These are phyloP conservation scores for Rhynchosporium agropyri DNA, from an alignment of 2,329 filamentous ascomycete genomes.

Conservation along the genomic window DNA sequence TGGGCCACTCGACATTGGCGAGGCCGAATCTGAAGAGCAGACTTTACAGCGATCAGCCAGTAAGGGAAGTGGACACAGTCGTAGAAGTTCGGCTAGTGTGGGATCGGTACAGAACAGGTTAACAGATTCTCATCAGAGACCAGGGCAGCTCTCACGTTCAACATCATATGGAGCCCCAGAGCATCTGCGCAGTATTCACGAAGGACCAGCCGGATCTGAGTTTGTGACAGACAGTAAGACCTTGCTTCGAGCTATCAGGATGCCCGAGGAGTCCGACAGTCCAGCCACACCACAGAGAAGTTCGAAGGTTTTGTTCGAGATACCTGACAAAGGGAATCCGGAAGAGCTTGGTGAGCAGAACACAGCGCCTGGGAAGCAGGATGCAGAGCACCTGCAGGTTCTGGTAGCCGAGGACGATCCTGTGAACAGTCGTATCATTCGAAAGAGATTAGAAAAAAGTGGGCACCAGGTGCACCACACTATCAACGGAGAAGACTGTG, in stretches of 20 bases:
- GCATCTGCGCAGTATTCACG: slow-evolving; percentile 29
- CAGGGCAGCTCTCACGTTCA: slow-evolving; percentile 28
- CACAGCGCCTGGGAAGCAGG: slow-evolving; percentile 13
- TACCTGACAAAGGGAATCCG: slow-evolving; percentile 21
- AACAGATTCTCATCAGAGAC: slow-evolving; percentile 8
- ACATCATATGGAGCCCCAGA: slow-evolving; percentile 33
- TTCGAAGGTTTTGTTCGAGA: slow-evolving; percentile 32
- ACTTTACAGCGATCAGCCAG: slow-evolving; percentile 31
- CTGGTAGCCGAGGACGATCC: slow-evolving; percentile 88
- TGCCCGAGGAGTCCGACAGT: slow-evolving; percentile 48
- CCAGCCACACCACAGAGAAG: slow-evolving; percentile 12
- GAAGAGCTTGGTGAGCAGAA: neutral
- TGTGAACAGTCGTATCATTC: slow-evolving; percentile 80
- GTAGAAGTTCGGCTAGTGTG: slow-evolving; percentile 30
- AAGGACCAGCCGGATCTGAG: slow-evolving; percentile 46
- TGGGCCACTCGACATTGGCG: slow-evolving; percentile 54
- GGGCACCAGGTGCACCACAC: slow-evolving; percentile 74
- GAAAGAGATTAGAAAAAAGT: slow-evolving; percentile 76
- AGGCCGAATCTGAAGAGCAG: slow-evolving; percentile 40
- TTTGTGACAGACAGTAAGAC: slow-evolving; percentile 46
- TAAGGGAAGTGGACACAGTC: slow-evolving; percentile 30
- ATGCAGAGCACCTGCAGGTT: slow-evolving; percentile 50
- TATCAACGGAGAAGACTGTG: slow-evolving; percentile 84
- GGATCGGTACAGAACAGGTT: slow-evolving; percentile 6
- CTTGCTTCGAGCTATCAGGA: slow-evolving; percentile 49